Evolutionary conservation across 148 eudicot genomes (phyloP).

Genomic region (Chenopodium album): DNA sequence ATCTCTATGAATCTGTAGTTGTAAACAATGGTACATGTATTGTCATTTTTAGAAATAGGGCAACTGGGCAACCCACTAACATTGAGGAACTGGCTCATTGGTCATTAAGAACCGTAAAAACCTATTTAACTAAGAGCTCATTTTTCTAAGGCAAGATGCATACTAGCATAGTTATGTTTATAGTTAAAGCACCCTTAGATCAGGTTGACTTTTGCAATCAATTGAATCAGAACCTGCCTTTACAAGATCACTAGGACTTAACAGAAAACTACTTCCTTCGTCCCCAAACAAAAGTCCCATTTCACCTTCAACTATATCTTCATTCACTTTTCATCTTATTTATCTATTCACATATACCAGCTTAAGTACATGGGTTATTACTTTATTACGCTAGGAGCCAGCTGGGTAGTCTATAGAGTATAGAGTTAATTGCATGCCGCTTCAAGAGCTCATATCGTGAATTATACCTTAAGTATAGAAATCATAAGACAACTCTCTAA

Average conservation of each 20-base stretch:
- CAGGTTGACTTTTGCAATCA: neutral
- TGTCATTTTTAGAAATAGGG: neutral
- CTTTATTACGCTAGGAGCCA: neutral
- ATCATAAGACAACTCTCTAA: too few species aligned
- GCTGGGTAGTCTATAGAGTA: neutral
- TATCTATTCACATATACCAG: too few species aligned
- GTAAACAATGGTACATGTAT: neutral
- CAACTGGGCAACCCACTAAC: neutral
- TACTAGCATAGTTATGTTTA: neutral
- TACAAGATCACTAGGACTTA: neutral
- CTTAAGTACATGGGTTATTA: too few species aligned
- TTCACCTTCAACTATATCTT: too few species aligned
- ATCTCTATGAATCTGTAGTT: neutral
- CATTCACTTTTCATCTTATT: too few species aligned
- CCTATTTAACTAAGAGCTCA: neutral
- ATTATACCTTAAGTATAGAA: neutral
- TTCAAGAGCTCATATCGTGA: neutral
- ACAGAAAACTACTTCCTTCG: neutral
- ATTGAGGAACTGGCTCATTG: neutral
- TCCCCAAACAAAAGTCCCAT: too few species aligned
- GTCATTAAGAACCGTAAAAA: neutral
- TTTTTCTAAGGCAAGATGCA: neutral
- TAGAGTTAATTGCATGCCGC: neutral
- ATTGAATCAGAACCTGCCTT: neutral
- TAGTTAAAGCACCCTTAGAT: neutral